Base-by-base conservation (phyloP, 192 early-diverging fungal genomes). In the Rhizophagus clarus region DNA sequence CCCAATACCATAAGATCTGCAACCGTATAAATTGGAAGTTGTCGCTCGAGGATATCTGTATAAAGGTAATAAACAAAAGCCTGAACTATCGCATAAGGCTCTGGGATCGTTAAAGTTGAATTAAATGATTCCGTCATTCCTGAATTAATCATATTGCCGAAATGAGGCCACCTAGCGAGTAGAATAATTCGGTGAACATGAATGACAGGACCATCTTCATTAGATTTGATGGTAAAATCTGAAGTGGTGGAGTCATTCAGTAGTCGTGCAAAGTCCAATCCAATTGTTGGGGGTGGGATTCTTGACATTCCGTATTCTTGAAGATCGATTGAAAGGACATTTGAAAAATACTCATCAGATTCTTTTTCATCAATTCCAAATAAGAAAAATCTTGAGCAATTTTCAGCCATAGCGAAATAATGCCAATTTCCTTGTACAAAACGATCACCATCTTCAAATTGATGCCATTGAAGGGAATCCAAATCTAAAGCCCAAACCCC, bases 91-190 rank as follows among this genome's bases (percentile, higher is more conserved):
- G 70, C 51, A 68, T 83, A 85, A 15, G 90, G 80, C 62, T 93
- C 90, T 2, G 90, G 87, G 29, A 93, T 71, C 3, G 81, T 81
- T 60, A 91, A 45, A 8, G 83, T 84, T 73, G 67, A 83, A 14
- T 63, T 79, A 22, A 85, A 75, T 4, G 91, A 83, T 76, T 93
- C 91, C 1, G 78, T 66, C 88, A 89, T 90, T 22, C 87, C 91
- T 1, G 91, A 88, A 69, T 85, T 81, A 20, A 87, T 74, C 72
- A 91, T 79, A 64, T 85, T 84, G 10, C 80, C 75, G 81, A 92
- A 93, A 72, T 91, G 88, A 0, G 90, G 88, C 92, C 92, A 93
- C 71, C 92, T 84, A 5, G 92, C 88, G 49, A 88, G 64, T 4
- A 93, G 77, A 11, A 93, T 84, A n/a, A 91, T 78, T 31, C 82